A percentile compares a stretch with the other conserved stretches of the same genome.
Conservation (phyloP, 208 protist genomes). For the Leishmania mexicana region DNA sequence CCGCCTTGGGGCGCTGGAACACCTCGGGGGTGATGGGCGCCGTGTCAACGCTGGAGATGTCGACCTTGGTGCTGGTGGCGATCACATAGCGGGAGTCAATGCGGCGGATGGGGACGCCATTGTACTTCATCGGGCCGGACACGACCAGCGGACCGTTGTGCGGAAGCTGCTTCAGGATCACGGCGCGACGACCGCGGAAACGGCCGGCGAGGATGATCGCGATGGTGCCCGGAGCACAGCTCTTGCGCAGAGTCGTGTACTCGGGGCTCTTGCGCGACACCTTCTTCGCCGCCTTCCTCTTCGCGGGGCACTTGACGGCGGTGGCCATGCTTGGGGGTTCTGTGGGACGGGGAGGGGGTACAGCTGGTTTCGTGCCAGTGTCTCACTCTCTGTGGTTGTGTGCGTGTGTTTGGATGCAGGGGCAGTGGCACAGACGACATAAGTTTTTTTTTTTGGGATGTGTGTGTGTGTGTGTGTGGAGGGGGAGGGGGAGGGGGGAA, state of each 20-base stretch:
- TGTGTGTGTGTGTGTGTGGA: neutral
- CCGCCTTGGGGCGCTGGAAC: slow-evolving; percentile 70
- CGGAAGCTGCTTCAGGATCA: slow-evolving; percentile 98
- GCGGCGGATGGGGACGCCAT: slow-evolving; percentile 98
- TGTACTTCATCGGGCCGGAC: slow-evolving; percentile 96
- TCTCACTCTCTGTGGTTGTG: neutral
- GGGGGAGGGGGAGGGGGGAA: neutral
- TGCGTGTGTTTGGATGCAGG: neutral
- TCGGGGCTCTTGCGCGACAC: slow-evolving; percentile 62
- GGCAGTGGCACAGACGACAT: neutral
- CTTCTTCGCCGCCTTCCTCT: slow-evolving; percentile 50
- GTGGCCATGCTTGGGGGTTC: slow-evolving; percentile 1
- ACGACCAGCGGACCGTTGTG: slow-evolving; percentile 96
- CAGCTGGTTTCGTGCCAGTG: neutral
- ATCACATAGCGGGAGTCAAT: slow-evolving; percentile 98
- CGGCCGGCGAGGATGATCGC: slow-evolving; percentile 95
- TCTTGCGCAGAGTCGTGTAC: slow-evolving; percentile 70
- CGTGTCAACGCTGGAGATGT: slow-evolving; percentile 90
- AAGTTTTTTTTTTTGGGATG: too few species aligned
- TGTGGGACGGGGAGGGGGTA: neutral
- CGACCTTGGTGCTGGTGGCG: slow-evolving; percentile 98
- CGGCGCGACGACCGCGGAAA: slow-evolving; percentile 95
- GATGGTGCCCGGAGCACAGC: slow-evolving; percentile 53
- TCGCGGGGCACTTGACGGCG: slow-evolving; percentile 34
- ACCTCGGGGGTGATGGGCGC: slow-evolving; percentile 65